Base-by-base conservation (phyloP, 129 eudicot genomes). In the Rutidosis leptorrhynchoides region DNA sequence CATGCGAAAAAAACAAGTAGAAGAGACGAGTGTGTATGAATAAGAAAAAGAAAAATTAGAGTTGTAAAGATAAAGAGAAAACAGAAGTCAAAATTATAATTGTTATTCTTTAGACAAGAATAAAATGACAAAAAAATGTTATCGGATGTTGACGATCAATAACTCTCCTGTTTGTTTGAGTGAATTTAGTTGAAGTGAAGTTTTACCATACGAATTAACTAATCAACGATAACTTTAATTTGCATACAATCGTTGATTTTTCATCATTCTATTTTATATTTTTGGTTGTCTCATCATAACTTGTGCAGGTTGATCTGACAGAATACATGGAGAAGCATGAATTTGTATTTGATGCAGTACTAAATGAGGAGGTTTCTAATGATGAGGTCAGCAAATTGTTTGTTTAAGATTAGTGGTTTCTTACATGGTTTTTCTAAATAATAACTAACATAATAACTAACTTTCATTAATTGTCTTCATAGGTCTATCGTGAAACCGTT, bases 301-400 rank as follows among this genome's bases (percentile, higher is more conserved):
- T 42, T 10, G n/a, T 69, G 76, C 89, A 92, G 98, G 98, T 92
- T 78, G 98, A 92, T 77, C 77, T 92, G 32, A 92, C 98, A 53
- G 96, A 92, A 72, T 92, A 92, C 62, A 74, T 83, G 83, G 98
- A 92, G 83, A 88, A 85, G 84, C 98, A 92, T 77, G 96, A 84
- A 76, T 92, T 92, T 88, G 98, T 92, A 58, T 92, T 92, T 78
- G 98, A 92, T 83, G 96, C 98, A 48, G 98, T 92, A 77, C 79
- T 92, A 72, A 80, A 84, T 74, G 98, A 92, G 79, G 96, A 92
- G 82, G 98, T 92, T 33, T 88, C 98, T 68, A 92, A 92, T 78
- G 98, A 92, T 69, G 96, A 92, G 95, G 98, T 88, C 68, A 78
- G 80, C 37, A 56, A 26, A n/a, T n/a, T 30, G 55, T 48, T 30